A percentile compares a stretch with the other conserved stretches of the same genome.
Evolutionary conservation across 2,329 filamentous ascomycete genomes (phyloP).

Genomic region (Huntiella decipiens): DNA sequence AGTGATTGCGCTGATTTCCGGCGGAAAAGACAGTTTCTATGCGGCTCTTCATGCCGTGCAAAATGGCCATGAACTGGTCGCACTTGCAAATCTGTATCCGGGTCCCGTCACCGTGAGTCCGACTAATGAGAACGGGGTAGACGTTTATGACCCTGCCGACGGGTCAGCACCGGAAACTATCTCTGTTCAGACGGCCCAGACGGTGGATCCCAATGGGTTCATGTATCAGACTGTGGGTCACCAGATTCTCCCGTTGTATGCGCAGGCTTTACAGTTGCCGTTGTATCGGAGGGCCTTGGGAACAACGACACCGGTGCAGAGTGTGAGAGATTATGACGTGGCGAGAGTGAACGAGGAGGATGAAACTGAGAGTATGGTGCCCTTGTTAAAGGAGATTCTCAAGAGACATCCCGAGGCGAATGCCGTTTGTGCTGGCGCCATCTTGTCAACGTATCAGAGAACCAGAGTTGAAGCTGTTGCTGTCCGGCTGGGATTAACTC

Average conservation of each 20-base stretch:
- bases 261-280: slow-evolving; percentile 57
- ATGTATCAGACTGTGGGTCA: slow-evolving; percentile 99
- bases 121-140: slow-evolving; percentile 10
- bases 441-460: slow-evolving; percentile 86
- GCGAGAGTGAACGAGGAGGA: slow-evolving; percentile 28
- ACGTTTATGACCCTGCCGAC: slow-evolving; percentile 11
- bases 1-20: slow-evolving; percentile 84
- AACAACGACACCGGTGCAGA: slow-evolving; percentile 47
- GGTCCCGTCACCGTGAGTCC: slow-evolving; percentile 5
- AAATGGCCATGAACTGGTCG: slow-evolving; percentile 70
- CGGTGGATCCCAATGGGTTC: slow-evolving; percentile 69
- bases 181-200: slow-evolving; percentile 11
- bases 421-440: slow-evolving; percentile 77
- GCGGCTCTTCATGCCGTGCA: slow-evolving; percentile 75
- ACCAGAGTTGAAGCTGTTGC: slow-evolving; percentile 90
- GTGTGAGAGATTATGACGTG: slow-evolving; percentile 47
- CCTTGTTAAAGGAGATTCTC: slow-evolving; percentile 50
- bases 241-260: slow-evolving; percentile 68
- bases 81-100: slow-evolving; percentile 76
- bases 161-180: slow-evolving; percentile 6
- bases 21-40: slow-evolving; percentile 93
- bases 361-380: slow-evolving; percentile 75
- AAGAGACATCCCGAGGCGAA: slow-evolving; percentile 58
- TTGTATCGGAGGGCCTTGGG: slow-evolving; percentile 64
- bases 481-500: slow-evolving; percentile 58